These are phyloP conservation scores for Naganishia sp. DNA, from an alignment of 1,284 basidiomycete genomes.

Conservation along the genomic window DNA sequence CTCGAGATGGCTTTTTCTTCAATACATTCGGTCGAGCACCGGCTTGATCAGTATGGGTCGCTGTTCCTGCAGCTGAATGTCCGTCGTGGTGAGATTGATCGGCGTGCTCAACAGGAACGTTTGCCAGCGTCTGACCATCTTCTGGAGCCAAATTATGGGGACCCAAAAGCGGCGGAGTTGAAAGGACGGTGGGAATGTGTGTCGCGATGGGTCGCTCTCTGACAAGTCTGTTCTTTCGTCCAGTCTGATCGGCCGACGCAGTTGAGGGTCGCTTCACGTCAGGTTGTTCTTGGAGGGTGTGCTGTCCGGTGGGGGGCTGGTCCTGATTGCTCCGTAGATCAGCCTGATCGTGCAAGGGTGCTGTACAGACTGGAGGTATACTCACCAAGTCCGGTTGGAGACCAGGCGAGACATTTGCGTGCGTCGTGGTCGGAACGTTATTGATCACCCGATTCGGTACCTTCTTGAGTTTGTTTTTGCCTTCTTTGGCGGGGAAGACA, in stretches of 20 bases:
- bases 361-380: neutral
- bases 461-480: slow-evolving; percentile 13
- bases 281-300: neutral
- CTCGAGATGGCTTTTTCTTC: slow-evolving; percentile 26
- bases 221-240: neutral
- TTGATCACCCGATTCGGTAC: neutral
- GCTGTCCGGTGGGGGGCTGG: neutral
- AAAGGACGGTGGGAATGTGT: slow-evolving; percentile 8
- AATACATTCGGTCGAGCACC: slow-evolving; percentile 19
- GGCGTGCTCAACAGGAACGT: neutral
- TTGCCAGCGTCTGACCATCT: neutral
- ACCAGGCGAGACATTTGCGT: neutral
- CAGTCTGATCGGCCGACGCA: neutral
- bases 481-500: no score
- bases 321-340: slow-evolving; percentile 1
- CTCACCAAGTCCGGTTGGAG: neutral
- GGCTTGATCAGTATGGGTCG: neutral
- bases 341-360: neutral
- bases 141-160: neutral
- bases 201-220: neutral
- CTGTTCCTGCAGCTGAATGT: no score
- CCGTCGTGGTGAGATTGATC: no score
- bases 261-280: no score
- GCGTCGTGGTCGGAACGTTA: neutral
- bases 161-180: slow-evolving; percentile 13